phyloP scores from a whole-genome alignment of 805 yeast genomes.

The Trichomonascus vanleenenianus region DNA sequence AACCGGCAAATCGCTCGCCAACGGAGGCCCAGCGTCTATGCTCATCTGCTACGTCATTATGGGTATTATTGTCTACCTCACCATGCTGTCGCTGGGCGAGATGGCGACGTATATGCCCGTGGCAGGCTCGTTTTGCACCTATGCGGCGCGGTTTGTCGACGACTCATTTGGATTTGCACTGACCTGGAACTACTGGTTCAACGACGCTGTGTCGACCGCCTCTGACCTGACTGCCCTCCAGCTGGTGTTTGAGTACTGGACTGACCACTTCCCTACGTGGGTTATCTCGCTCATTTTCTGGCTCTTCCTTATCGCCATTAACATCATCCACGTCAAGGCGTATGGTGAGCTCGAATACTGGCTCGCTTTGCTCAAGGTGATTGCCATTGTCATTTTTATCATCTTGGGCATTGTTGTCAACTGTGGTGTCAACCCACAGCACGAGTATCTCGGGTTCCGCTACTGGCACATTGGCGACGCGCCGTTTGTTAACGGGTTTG shows the following conservation, averaged over 20 bases:
- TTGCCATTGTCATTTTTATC: conserved; percentile 56
- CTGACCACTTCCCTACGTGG: conserved; percentile 39
- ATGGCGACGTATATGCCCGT: conserved; percentile 49
- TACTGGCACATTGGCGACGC: conserved; percentile 49
- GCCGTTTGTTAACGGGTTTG: conserved; percentile 29
- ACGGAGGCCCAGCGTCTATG: conserved; percentile 47
- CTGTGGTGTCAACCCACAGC: conserved; percentile 47
- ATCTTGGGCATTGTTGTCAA: conserved; percentile 50
- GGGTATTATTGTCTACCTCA: conserved; percentile 44
- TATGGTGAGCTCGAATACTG: conserved; percentile 60
- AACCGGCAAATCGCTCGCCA: conserved; percentile 41
- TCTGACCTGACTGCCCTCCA: conserved; percentile 42
- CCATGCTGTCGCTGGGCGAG: conserved; percentile 48
- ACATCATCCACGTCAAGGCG: conserved; percentile 45
- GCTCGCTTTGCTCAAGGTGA: conserved; percentile 56
- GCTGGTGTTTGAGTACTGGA: conserved; percentile 41
- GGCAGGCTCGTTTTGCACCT: conserved; percentile 46
- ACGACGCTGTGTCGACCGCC: conserved; percentile 43
- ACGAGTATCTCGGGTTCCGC: conserved; percentile 44
- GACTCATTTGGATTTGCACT: conserved; percentile 47
- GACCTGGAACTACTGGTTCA: conserved; percentile 43
- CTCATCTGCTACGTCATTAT: conserved; percentile 42
- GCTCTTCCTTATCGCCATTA: conserved; percentile 38
- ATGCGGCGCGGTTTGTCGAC: conserved; percentile 42
- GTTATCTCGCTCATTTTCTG: conserved; percentile 46